Evolutionary conservation across 192 early-diverging fungal species (phyloP), one percentile per base, ranked within the genome.

Genomic region (Coemansia sp.): DNA sequence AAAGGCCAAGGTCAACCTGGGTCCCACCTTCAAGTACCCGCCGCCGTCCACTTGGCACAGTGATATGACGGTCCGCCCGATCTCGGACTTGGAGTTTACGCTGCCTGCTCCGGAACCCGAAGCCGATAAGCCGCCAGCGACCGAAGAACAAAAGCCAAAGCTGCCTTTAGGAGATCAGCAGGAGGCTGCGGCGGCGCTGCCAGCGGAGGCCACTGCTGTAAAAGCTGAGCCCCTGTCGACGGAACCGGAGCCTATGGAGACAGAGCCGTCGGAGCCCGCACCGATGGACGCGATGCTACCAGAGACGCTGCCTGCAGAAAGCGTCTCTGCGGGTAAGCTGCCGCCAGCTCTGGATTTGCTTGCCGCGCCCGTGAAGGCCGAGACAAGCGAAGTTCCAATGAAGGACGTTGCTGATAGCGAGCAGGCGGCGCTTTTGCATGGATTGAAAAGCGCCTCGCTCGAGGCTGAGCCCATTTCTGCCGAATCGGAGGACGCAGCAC

Each of bases 1-100:
- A 38, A 86, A 80, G 51, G 76, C 87, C 19, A 86, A 77, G 49
- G 66, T 89, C 54, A 93, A 92, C 54, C 84, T 93, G 63, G 92
- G 92, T 6, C 89, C 92, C 1, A 73, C 85, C 10, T 91, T 93
- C 56, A 70, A 71, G 57, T 86, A 74, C 66, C 79, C 89, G 42
- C 85, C 82, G 8, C 89, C 89, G 1, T 59, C 72, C 0, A 79
- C 57, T 2, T 86, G 85, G 83, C 54, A 76, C 40, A 59, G 73
- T 12, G 61, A 76, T 53, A 67, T 66, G 56, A 37, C 60, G 2
- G 65, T 85, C 36, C 68, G 72, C 19, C 66, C 83, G 0, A 78
- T 85, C 22, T 64, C 74, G 0, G 79, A 82, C n/a, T 68, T 85
- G 24, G 81, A 85, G 49, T 79, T 70, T 43, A 71, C 74, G 37